These are phyloP conservation scores for Aspergillus niger DNA, from an alignment of 2,329 filamentous ascomycete genomes.

Conservation along the genomic window DNA sequence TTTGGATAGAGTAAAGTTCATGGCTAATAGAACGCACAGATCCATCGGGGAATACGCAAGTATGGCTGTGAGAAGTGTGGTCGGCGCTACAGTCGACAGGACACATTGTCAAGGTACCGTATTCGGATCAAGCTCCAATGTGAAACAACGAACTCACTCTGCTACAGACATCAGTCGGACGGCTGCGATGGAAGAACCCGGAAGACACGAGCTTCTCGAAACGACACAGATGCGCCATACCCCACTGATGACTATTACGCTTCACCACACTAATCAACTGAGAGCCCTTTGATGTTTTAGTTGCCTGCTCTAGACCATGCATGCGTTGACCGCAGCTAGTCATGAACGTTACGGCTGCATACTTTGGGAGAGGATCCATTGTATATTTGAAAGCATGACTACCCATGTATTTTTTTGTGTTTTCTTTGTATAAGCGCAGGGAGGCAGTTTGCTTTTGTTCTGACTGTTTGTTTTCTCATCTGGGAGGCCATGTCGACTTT, in stretches of 20 bases:
- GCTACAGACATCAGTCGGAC: conserved; percentile 19
- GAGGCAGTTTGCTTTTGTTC: conserved; percentile 11
- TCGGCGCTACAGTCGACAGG: conserved; percentile 74
- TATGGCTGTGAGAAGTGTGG: conserved; percentile 71
- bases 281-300: not conserved
- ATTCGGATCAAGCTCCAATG: not conserved
- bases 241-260: too few species aligned
- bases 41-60: conserved; percentile 73
- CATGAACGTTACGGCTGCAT: not conserved
- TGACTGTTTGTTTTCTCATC: conserved; percentile 3
- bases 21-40: conserved; percentile 56
- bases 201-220: not conserved
- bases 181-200: conserved; percentile 18
- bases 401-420: not conserved
- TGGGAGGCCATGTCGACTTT: not conserved
- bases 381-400: conserved; percentile 6
- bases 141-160: conserved; percentile 5
- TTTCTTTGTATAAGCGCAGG: not conserved
- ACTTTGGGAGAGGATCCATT: not conserved
- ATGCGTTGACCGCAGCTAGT: conserved; percentile 13
- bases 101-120: conserved; percentile 74
- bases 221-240: not conserved
- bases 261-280: not conserved
- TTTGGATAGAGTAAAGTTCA: not conserved
- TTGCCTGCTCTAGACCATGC: not conserved